Evolutionary conservation across 306 rosid species (phyloP).

Genomic region (Prunus mongolica): DNA sequence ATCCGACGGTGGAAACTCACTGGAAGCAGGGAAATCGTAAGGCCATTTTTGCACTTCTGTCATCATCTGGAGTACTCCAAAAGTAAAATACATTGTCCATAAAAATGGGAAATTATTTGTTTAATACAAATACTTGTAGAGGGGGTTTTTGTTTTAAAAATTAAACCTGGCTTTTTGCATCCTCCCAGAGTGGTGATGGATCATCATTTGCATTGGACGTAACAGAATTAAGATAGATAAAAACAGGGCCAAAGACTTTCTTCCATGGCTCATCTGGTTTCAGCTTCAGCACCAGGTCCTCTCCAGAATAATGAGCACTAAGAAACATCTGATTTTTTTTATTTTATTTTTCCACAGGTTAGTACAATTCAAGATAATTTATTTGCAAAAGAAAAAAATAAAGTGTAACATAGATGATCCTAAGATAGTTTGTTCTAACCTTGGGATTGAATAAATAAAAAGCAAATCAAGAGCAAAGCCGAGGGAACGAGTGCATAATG

Average conservation of each 20-base stretch:
- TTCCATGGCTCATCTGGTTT: conserved; percentile 38
- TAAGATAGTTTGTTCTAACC: no score
- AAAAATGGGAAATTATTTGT: no score
- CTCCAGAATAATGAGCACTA: conserved; percentile 45
- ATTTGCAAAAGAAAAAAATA: no score
- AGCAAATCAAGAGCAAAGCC: no score
- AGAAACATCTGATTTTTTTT: conserved; percentile 34
- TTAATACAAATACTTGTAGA: not conserved
- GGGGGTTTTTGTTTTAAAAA: not conserved
- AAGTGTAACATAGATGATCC: no score
- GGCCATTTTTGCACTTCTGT: conserved; percentile 40
- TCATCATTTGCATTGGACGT: conserved; percentile 10
- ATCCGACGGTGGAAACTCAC: conserved; percentile 29
- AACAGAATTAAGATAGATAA: conserved; percentile 29
- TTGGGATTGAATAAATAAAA: no score
- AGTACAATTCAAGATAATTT: no score
- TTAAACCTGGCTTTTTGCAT: conserved; percentile 39
- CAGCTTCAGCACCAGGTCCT: conserved; percentile 38
- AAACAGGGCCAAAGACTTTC: conserved; percentile 49
- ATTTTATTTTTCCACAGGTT: no score
- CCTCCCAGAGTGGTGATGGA: conserved; percentile 35
- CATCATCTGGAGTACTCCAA: conserved; percentile 20
- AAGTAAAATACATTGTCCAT: not conserved
- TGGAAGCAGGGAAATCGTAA: conserved; percentile 34
- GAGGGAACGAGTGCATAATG: no score